Percentiles rank a stretch among this genome's conserved stretches.
phyloP scores from a whole-genome alignment of 768 basidiomycete species.

The Kondoa malvinella region DNA sequence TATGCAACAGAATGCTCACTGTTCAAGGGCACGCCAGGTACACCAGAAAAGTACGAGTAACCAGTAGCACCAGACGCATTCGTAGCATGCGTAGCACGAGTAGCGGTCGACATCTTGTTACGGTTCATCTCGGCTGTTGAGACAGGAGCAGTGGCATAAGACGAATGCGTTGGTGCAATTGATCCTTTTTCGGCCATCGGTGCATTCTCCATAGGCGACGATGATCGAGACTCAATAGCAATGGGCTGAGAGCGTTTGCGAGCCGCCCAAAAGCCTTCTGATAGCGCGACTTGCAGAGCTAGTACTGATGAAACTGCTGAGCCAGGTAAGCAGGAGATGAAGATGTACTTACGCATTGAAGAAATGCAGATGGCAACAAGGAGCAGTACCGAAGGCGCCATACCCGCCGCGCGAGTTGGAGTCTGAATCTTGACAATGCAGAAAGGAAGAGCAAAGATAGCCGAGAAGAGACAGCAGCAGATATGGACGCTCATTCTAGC shows the following conservation, averaged over 20 bases:
- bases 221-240: not conserved
- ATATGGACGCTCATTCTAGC: not conserved
- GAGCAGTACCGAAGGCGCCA: not conserved
- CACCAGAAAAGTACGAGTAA: not conserved
- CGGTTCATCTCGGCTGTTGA: not conserved
- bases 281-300: not conserved
- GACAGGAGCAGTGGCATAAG: not conserved
- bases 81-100: not conserved
- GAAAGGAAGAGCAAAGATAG: not conserved
- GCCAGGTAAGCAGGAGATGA: not conserved
- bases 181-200: not conserved
- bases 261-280: not conserved
- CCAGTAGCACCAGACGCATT: not conserved
- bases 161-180: not conserved
- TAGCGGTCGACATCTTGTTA: not conserved
- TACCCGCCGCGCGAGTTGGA: not conserved
- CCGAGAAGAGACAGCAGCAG: not conserved
- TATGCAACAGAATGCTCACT: not conserved
- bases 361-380: not conserved
- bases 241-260: not conserved
- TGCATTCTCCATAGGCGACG: not conserved
- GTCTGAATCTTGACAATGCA: not conserved
- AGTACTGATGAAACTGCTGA: not conserved
- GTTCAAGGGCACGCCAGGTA: not conserved
- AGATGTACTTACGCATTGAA: not conserved